Base-by-base conservation (phyloP, 441 rosid species). In the Syzygium malaccense region DNA sequence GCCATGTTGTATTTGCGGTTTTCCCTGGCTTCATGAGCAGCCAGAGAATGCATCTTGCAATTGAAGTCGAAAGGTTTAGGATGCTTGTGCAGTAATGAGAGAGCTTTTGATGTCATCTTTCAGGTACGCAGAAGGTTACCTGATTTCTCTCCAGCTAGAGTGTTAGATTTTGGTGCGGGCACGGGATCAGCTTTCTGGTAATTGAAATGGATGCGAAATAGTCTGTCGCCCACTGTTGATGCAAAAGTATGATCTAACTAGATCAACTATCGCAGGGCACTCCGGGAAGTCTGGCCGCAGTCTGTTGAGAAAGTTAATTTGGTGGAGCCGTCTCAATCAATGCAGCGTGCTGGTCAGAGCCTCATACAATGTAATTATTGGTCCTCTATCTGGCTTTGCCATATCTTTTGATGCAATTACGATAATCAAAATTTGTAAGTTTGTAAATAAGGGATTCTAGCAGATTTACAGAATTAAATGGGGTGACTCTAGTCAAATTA, bases 131-230 rank as follows among this genome's bases (percentile, higher is more conserved):
- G 95, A 88, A 94, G 99, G 89, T 41, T 97, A 56, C 99, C 98
- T 0, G 96, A 71, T 89, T 97, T 98, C 92, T 83, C 89, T 49
- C 99, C 99, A 9, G 89, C 92, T 8, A 95, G 90, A 87, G 97
- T 97, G 32, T 89, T 97, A 86, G 99, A 98, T 94, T 97, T 98
- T 92, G 99, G 99, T 48, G 99, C 98, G 1, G 99, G 98, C 45
- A 95, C 99, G 8, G 99, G 99, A 88, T 98, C 98, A 12, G 99
- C 98, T 87, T 96, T 97, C 91, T 97, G 98, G 99, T 97, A 91
- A 93, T 41, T n/a, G 23, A 23, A 41, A 25, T 75, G 53, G 83
- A 41, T 75, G 51, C 23, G 83, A 41, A 75, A 41, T 41, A 4
- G 83, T 75, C 83, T 3, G 2, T 75, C 0, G 14, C 51, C 10